phyloP scores from a whole-genome alignment of 2,329 filamentous ascomycete species.

The Coleophoma eucalyptorum region DNA sequence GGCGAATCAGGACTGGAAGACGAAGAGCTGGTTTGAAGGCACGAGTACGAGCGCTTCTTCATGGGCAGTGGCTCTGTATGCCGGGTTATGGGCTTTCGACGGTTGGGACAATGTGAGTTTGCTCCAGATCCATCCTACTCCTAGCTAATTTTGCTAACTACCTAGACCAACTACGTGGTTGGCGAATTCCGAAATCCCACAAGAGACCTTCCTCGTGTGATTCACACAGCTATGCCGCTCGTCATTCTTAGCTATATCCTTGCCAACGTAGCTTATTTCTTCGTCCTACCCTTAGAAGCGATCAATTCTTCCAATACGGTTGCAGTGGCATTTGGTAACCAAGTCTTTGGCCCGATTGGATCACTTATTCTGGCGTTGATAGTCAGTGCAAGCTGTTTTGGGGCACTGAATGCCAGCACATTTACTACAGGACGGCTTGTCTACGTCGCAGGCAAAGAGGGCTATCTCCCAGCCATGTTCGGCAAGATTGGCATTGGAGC shows the following conservation, averaged over 20 bases:
- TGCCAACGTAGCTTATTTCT: conserved; percentile 90
- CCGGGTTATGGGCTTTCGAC: conserved; percentile 95
- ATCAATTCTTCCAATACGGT: conserved; percentile 91
- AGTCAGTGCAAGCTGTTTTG: conserved; percentile 89
- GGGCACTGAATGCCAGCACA: conserved; percentile 87
- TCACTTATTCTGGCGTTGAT: conserved; percentile 82
- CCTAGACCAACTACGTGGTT: conserved; percentile 91
- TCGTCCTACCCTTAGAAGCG: conserved; percentile 76
- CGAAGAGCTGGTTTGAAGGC: conserved; percentile 80
- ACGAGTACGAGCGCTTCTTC: conserved; percentile 76
- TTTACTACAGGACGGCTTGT: conserved; percentile 91
- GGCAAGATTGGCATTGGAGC: conserved; percentile 71
- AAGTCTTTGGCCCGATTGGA: conserved; percentile 84
- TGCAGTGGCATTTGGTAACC: conserved; percentile 87
- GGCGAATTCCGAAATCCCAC: conserved; percentile 92
- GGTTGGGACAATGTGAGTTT: conserved; percentile 92
- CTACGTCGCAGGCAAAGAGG: conserved; percentile 93
- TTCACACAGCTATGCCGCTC: conserved; percentile 93
- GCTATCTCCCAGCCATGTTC: conserved; percentile 82
- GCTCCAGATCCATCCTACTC: neutral
- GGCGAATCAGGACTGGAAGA: conserved; percentile 83
- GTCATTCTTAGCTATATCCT: conserved; percentile 89
- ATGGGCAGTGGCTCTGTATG: conserved; percentile 94
- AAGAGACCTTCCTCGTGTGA: conserved; percentile 87
- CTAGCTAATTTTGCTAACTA: conserved; percentile 14